Evolutionary conservation across 2,329 filamentous ascomycete genomes (phyloP).

Genomic region (Basipetospora chlamydospora): DNA sequence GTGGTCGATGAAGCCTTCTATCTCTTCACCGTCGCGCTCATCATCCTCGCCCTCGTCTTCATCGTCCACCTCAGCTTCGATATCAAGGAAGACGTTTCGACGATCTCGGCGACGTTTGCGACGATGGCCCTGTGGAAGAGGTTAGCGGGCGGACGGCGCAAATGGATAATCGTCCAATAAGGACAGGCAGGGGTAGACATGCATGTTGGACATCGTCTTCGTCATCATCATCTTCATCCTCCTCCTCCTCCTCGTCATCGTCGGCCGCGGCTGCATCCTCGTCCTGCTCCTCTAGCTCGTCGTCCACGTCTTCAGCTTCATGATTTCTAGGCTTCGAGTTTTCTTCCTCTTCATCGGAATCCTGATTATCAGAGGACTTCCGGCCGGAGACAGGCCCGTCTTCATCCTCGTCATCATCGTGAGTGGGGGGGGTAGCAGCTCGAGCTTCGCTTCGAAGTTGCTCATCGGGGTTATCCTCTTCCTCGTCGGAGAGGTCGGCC

Average conservation of each 20-base stretch:
- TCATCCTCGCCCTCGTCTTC: conserved; percentile 81
- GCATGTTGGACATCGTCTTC: conserved; percentile 44
- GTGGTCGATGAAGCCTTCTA: conserved; percentile 75
- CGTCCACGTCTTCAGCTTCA: conserved; percentile 25
- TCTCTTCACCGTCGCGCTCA: conserved; percentile 73
- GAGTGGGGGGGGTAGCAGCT: conserved; percentile 10
- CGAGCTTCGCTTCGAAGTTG: conserved; percentile 15
- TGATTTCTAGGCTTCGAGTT: conserved; percentile 23
- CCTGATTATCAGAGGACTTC: conserved; percentile 11
- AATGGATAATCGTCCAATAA: no score
- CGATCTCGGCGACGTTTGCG: conserved; percentile 68
- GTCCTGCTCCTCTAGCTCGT: conserved; percentile 19
- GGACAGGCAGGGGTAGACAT: no score
- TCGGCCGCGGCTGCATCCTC: conserved; percentile 23
- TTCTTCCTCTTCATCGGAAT: conserved; percentile 19
- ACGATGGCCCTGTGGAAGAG: conserved; percentile 42
- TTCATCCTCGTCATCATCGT: conserved; percentile 13
- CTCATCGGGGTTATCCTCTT: conserved; percentile 24
- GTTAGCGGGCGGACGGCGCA: no score
- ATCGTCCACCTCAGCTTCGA: conserved; percentile 95
- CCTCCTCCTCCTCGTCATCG: conserved; percentile 22
- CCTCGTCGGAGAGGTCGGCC: conserved; percentile 59
- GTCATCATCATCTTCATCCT: conserved; percentile 33
- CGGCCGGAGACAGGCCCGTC: conserved; percentile 8
- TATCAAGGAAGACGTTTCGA: conserved; percentile 84